phyloP scores from a whole-genome alignment of 805 yeast species.

The Kuraishia borneana region DNA sequence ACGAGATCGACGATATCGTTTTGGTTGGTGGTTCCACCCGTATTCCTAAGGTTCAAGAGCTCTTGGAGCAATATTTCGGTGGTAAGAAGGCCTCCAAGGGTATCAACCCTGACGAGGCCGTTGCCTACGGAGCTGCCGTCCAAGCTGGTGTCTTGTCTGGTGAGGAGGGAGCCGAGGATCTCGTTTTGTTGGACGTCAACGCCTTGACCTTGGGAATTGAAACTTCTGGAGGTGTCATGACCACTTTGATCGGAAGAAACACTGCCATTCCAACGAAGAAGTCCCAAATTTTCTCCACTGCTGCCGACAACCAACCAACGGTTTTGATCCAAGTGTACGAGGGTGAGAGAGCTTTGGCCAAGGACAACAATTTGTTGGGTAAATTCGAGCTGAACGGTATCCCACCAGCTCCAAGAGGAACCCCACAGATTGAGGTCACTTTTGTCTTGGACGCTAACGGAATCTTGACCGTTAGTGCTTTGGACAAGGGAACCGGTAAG shows the following conservation, averaged over 20 bases:
- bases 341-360: slow-evolving; percentile 93
- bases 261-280: slow-evolving; percentile 93
- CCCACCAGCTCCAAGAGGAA: slow-evolving; percentile 90
- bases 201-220: slow-evolving; percentile 94
- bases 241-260: slow-evolving; percentile 88
- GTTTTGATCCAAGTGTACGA: slow-evolving; percentile 89
- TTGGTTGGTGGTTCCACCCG: slow-evolving; percentile 99
- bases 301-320: slow-evolving; percentile 93
- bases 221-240: slow-evolving; percentile 97
- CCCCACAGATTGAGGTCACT: slow-evolving; percentile 85
- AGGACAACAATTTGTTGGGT: slow-evolving; percentile 85
- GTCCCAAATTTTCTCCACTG: slow-evolving; percentile 91
- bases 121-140: slow-evolving; percentile 98
- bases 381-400: slow-evolving; percentile 79
- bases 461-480: slow-evolving; percentile 74
- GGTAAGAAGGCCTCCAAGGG: slow-evolving; percentile 97
- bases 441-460: slow-evolving; percentile 83
- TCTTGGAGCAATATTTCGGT: slow-evolving; percentile 79
- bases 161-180: slow-evolving; percentile 86
- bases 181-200: slow-evolving; percentile 84
- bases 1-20: slow-evolving; percentile 88
- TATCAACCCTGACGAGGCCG: slow-evolving; percentile 99
- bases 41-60: slow-evolving; percentile 95
- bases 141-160: slow-evolving; percentile 98
- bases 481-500: slow-evolving; percentile 92